Evolutionary conservation across 2,329 filamentous ascomycete genomes (phyloP).

Genomic region (Talaromyces funiculosus): DNA sequence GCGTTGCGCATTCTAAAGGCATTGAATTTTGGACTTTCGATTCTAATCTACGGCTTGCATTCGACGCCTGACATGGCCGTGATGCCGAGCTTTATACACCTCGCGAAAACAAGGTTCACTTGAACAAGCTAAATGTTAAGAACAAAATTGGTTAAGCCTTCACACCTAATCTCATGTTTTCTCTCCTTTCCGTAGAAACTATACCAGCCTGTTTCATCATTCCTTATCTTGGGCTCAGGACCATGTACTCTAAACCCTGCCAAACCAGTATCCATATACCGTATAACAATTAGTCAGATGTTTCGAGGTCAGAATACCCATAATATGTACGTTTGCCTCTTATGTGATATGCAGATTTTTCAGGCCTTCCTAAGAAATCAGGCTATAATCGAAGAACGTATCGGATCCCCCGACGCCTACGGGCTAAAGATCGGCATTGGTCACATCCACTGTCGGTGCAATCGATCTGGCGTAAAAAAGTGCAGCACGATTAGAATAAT

Average conservation of each 20-base stretch:
- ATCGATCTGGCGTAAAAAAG: background rate
- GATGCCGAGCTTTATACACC: background rate
- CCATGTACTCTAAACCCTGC: background rate
- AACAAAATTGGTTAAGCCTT: background rate
- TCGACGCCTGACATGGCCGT: background rate
- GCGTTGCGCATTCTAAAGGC: background rate
- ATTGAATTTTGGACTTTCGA: slow-evolving; percentile 3
- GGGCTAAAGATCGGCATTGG: background rate
- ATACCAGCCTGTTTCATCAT: background rate
- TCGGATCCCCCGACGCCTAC: background rate
- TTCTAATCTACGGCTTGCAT: background rate
- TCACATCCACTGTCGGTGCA: background rate
- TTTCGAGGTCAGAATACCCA: too few species aligned
- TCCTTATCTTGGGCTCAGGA: background rate
- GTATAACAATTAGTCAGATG: background rate
- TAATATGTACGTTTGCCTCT: background rate
- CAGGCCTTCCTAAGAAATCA: background rate
- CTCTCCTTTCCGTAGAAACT: background rate
- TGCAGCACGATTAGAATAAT: background rate
- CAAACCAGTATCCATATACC: background rate
- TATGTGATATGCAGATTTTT: background rate
- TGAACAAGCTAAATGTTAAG: too few species aligned
- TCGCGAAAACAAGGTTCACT: background rate
- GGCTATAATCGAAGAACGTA: background rate
- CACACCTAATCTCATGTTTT: background rate